A percentile compares a stretch with the other conserved stretches of the same genome.
Evolutionary conservation across 768 basidiomycete genomes (phyloP).

Genomic region (Tephrocybe sp.): DNA sequence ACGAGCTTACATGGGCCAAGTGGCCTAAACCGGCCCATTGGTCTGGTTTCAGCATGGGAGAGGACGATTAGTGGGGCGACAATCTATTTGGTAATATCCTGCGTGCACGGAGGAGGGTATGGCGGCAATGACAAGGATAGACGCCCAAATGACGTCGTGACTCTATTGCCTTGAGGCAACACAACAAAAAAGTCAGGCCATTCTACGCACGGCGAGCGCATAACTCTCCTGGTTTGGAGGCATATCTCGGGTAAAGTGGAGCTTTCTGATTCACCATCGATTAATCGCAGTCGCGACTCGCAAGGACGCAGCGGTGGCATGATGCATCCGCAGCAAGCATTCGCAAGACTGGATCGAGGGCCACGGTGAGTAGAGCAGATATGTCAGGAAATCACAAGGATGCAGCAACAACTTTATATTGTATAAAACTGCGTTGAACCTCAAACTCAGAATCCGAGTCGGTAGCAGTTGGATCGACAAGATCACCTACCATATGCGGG

Average conservation of each 20-base stretch:
- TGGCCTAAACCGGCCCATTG: neutral
- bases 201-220: neutral
- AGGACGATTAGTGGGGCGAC: neutral
- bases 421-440: neutral
- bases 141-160: slow-evolving; percentile 4
- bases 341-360: too few species aligned
- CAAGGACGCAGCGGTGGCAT: too few species aligned
- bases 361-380: too few species aligned
- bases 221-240: neutral
- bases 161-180: neutral
- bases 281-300: too few species aligned
- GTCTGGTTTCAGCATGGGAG: too few species aligned
- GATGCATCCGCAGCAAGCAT: too few species aligned
- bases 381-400: too few species aligned
- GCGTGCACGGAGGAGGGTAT: neutral
- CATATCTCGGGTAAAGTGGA: neutral
- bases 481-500: neutral
- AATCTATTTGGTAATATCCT: slow-evolving; percentile 8
- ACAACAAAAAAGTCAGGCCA: neutral
- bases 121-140: neutral
- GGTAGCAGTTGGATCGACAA: neutral
- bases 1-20: too few species aligned
- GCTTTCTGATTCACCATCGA: neutral
- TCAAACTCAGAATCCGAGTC: neutral
- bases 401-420: neutral